Base-by-base conservation (phyloP, 2,329 filamentous ascomycete species). In the Coniella lustricola region DNA sequence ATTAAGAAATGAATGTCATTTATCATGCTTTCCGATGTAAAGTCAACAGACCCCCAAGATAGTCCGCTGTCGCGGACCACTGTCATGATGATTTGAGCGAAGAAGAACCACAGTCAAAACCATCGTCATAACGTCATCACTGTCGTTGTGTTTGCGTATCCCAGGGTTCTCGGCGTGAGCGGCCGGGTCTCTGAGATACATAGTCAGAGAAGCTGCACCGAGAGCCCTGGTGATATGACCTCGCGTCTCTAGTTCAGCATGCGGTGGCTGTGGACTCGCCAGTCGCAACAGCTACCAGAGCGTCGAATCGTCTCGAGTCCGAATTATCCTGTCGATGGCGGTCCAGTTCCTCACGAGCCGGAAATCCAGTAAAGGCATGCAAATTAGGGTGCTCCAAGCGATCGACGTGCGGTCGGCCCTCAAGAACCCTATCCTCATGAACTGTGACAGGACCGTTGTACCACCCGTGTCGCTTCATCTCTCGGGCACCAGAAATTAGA, bases 381-480 rank as follows among this genome's bases (percentile, higher is more conserved):
- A 79, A 67, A 55, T 81, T 81, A 3, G 77, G 77, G 49, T 81
- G 77, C 4, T 77, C 68, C 62, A 81, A 78, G 14, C 76, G 72
- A 35, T 79, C 76, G 3, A 79, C 74, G 39, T 73, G 73, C 1
- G 58, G 55, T 12, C 59, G 60, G 5, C 64, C 62, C 48, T 70
- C 68, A 16, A 67, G 65, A 13, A 62, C 65, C 8, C 61, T 63
- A 31, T 69, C 64, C 10, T 62, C 59, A 32, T 68, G 66, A 3
- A 64, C 59, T 1, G 65, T 60, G 12, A 66, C 60, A 0, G 74
- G 73, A 0, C 74, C 74, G 35, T 87, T 80, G 57, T 88, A 88
- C 84, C 85, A 90, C 1, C 76, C 85, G 51, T 84, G 81, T 3
- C 85, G 76, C 60, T 85, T 87, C 25, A 69, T 70, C 54, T 79